Evolutionary conservation across 768 basidiomycete genomes (phyloP).

Genomic region (Russula vinacea): DNA sequence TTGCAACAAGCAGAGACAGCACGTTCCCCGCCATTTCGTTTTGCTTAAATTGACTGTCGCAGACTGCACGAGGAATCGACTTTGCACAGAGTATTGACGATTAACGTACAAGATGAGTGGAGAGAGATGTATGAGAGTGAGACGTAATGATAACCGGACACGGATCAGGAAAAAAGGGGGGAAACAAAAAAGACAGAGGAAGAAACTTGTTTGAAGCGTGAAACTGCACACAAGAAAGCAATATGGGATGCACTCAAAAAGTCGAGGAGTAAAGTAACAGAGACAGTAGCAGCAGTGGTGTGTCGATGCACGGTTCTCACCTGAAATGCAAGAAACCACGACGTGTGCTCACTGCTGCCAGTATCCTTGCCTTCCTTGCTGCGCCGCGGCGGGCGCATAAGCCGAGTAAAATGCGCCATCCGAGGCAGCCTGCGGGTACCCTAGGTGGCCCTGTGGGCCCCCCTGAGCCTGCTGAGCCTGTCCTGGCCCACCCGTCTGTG

Average conservation of each 20-base stretch:
- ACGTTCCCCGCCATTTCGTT: too few species aligned
- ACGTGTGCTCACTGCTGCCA: slow-evolving; percentile 39
- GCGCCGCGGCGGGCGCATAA: slow-evolving; percentile 47
- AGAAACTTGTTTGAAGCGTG: slow-evolving; percentile 19
- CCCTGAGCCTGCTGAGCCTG: slow-evolving; percentile 42
- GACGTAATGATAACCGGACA: slow-evolving; percentile 31
- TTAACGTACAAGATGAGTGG: slow-evolving; percentile 34
- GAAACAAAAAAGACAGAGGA: slow-evolving; percentile 27
- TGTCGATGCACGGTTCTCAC: not conserved
- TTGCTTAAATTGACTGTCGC: slow-evolving; percentile 10
- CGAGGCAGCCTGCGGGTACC: slow-evolving; percentile 63
- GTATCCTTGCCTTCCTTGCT: slow-evolving; percentile 47
- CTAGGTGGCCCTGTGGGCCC: slow-evolving; percentile 53
- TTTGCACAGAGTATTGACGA: slow-evolving; percentile 29
- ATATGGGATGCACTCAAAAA: slow-evolving; percentile 2
- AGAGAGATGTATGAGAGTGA: slow-evolving; percentile 26
- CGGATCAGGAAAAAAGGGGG: slow-evolving; percentile 26
- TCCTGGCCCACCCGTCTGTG: slow-evolving; percentile 50
- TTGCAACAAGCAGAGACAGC: not conserved
- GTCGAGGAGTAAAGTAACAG: slow-evolving; percentile 13
- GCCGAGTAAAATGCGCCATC: slow-evolving; percentile 61
- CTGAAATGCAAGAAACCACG: slow-evolving; percentile 4
- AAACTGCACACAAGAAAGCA: slow-evolving; percentile 17
- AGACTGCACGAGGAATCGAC: slow-evolving; percentile 19
- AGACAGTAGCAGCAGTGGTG: slow-evolving; percentile 10